A percentile compares a stretch with the other conserved stretches of the same genome.
phyloP scores from a whole-genome alignment of 441 rosid species.

The Croton laevigatus region DNA sequence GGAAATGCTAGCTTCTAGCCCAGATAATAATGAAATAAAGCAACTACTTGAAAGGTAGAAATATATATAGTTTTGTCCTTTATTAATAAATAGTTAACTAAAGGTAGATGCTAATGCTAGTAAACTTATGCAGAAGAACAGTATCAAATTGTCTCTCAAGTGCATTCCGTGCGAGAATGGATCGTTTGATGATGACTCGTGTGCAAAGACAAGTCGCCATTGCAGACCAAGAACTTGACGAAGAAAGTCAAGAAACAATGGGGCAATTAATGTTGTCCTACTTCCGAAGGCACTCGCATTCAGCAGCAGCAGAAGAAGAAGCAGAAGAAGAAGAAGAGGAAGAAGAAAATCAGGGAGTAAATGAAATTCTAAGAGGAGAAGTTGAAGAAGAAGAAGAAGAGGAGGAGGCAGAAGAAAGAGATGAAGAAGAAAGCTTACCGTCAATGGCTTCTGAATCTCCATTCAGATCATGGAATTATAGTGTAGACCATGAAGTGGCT shows the following conservation, averaged over 20 bases:
- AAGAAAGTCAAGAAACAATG: slow-evolving; percentile 33
- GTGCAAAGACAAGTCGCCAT: slow-evolving; percentile 36
- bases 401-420: slow-evolving; percentile 21
- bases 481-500: slow-evolving; percentile 35
- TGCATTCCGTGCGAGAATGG: slow-evolving; percentile 63
- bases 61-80: background rate
- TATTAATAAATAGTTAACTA: background rate
- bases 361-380: slow-evolving; percentile 11
- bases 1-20: slow-evolving; percentile 49
- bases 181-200: slow-evolving; percentile 48
- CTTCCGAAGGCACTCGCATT: slow-evolving; percentile 27
- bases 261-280: slow-evolving; percentile 36
- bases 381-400: slow-evolving; percentile 27
- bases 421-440: slow-evolving; percentile 30
- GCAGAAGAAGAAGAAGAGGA: slow-evolving; percentile 25
- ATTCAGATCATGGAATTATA: slow-evolving; percentile 50
- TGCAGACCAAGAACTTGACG: slow-evolving; percentile 36
- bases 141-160: slow-evolving; percentile 70
- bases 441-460: slow-evolving; percentile 40
- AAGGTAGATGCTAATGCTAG: background rate
- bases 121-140: slow-evolving; percentile 47
- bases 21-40: slow-evolving; percentile 59
- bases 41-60: slow-evolving; percentile 68
- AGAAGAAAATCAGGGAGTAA: slow-evolving; percentile 6
- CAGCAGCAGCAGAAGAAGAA: slow-evolving; percentile 23